A percentile compares a stretch with the other conserved stretches of the same genome.
phyloP scores from a whole-genome alignment of 371 early-diverging fungal species.

The Dichotomocladium elegans region DNA sequence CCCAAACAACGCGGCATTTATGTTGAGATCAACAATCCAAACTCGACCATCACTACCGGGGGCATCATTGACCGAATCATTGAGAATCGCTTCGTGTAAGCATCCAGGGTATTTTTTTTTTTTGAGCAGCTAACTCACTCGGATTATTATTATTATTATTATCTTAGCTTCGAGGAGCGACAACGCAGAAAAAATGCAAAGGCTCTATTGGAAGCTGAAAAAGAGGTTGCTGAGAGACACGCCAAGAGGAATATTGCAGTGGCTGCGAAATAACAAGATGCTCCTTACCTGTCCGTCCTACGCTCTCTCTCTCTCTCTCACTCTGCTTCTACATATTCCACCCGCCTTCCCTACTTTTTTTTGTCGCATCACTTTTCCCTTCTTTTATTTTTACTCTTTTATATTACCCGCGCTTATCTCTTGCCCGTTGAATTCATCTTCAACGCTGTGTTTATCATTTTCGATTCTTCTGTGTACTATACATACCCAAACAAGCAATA shows the following conservation, averaged over 20 bases:
- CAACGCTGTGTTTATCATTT: not conserved
- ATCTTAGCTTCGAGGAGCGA: constrained; percentile 60
- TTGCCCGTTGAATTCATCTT: not conserved
- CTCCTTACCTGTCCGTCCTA: not conserved
- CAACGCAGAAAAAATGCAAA: constrained; percentile 73
- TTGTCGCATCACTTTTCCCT: not conserved
- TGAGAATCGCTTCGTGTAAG: constrained; percentile 76
- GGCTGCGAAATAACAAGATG: not conserved
- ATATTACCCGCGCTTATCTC: not conserved
- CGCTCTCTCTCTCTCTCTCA: not conserved
- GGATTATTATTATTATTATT: not conserved
- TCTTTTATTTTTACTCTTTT: not conserved
- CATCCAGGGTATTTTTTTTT: not conserved
- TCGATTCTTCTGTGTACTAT: too few relatives aligned
- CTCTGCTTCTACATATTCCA: not conserved
- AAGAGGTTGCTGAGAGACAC: constrained; percentile 47
- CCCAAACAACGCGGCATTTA: constrained; percentile 75
- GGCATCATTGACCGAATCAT: constrained; percentile 87
- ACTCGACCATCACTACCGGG: constrained; percentile 75
- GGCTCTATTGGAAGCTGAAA: constrained; percentile 63
- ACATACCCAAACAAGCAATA: too few relatives aligned
- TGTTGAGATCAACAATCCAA: constrained; percentile 69
- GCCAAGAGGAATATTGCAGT: not conserved
- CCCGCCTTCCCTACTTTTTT: not conserved
- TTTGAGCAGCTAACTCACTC: too few relatives aligned